Base-by-base conservation (phyloP, 495 filamentous ascomycete species). In the Neurospora tetraspora region DNA sequence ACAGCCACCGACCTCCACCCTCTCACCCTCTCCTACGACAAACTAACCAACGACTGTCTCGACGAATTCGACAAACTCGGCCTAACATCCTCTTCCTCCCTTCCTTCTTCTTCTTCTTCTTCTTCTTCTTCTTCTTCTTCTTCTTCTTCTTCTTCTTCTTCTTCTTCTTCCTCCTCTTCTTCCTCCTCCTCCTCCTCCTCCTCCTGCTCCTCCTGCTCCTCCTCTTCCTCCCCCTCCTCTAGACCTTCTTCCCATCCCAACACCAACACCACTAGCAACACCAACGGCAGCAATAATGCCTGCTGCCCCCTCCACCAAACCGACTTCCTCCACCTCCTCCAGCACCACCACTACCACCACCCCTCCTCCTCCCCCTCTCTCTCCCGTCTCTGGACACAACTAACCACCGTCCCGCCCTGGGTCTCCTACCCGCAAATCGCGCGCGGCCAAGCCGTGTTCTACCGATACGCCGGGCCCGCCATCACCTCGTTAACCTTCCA, bases 341-440 rank as follows among this genome's bases (percentile, higher is more conserved):
- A 82, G 70, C 34, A 36, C 34, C 34, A 83, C 89, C 12, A 34
- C 34, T 85, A 94, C 80, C 83, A 84, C 8, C 74, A 81, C 11
- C 80, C 83, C 8, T 87, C 94, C 77, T 82, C 85, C 8, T 87
- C 85, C 70, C 83, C 85, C 9, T 86, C 85, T 69, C 82, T 94
- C 39, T 75, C 81, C 10, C 76, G 85, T 39, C 78, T 96, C 7
- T 94, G 92, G 93, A 78, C 74, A 0, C 85, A 95, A 76, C 83
- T 93, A 69, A 91, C 89, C 75, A 90, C 87, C 1, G 80, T 94
- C 23, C 93, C 92, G 0, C 81, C 85, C 16, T 96, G 93, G 93
- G 93, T 96, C 1, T 89, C 94, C 79, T 96, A 92, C 92, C 85
- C 86, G 11, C 92, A 94, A 77, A 91, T 97, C 74, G 81, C 86